Evolutionary conservation across 495 filamentous ascomycete species (phyloP), one percentile per base, ranked within the genome.

Genomic region (Tuber brumale): DNA sequence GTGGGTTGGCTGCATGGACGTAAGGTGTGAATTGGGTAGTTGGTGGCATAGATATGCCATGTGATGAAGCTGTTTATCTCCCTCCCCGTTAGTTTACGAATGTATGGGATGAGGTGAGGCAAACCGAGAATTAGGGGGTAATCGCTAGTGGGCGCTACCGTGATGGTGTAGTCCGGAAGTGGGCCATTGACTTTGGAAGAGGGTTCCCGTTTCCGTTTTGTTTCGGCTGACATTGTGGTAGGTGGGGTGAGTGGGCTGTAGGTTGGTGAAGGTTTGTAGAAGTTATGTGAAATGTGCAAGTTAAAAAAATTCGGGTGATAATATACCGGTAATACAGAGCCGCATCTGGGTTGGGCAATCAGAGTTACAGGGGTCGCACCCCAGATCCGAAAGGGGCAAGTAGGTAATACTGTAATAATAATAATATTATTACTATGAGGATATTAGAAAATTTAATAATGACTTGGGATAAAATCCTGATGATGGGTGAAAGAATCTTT

Each of bases 51-150:
- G 76, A 71, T 39, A 83, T 45, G 27, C 81, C 81, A 46, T 75
- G 82, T 45, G 81, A 73, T 48, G 81, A 79, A 48, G 78, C 81
- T 83, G 42, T 43, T 27, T 16, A 19, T 12, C n/a, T 51, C 57
- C 16, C 12, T 66, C 31, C 51, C 45, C 5, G 66, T 82, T 74
- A 78, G 74, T 71, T 46, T 19, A 23, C 14, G 74, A 41, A n/a
- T 39, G 27, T 19, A 61, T 57, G 37, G 51, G 16, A n/a, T 23
- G 27, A 39, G 16, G 57, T 57, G 46, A 42, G 39, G 72, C 73
- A 39, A 70, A 83, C 81, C 81, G 44, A 83, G 70, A 66, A 83
- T 79, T 19, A 79, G 81, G 21, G 81, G 81, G 72, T 76, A 76
- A 51, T 81, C 78, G 43, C 57, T 51, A 31, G 72, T 51, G 45